phyloP scores from a whole-genome alignment of 164 flowering plant species.

The Nelumbo lutea region DNA sequence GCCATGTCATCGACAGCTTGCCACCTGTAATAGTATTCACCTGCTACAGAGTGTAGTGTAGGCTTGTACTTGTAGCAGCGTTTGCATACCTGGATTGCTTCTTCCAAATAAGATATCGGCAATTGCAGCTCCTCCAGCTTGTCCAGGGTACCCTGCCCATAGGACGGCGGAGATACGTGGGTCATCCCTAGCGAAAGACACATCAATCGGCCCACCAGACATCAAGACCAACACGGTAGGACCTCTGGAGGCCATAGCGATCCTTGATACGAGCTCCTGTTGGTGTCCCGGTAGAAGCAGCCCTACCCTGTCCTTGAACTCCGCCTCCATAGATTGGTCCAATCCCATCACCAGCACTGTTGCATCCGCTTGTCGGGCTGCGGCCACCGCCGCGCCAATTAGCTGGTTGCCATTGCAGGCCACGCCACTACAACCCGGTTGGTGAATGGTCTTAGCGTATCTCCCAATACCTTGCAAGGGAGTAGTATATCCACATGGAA shows the following conservation, averaged over 20 bases:
- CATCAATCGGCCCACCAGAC: slow-evolving; percentile 89
- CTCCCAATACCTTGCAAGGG: slow-evolving; percentile 68
- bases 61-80: too few relatives aligned
- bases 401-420: slow-evolving; percentile 37
- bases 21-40: slow-evolving; percentile 44
- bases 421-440: slow-evolving; percentile 60
- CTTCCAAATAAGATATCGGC: slow-evolving; percentile 80
- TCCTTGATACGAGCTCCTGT: slow-evolving; percentile 63
- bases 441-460: slow-evolving; percentile 51
- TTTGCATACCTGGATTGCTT: slow-evolving; percentile 59
- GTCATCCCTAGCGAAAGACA: slow-evolving; percentile 67
- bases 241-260: slow-evolving; percentile 66
- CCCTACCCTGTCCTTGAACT: slow-evolving; percentile 51
- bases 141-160: slow-evolving; percentile 97
- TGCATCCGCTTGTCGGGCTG: slow-evolving; percentile 73
- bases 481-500: slow-evolving; percentile 74
- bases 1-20: slow-evolving; percentile 86
- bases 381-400: slow-evolving; percentile 55
- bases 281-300: slow-evolving; percentile 81
- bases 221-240: slow-evolving; percentile 71
- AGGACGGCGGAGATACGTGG: slow-evolving; percentile 52
- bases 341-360: slow-evolving; percentile 82
- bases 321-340: slow-evolving; percentile 88
- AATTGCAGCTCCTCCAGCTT: slow-evolving; percentile 86
- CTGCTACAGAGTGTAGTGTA: too few relatives aligned